Evolutionary conservation across 352 stramenopile genomes (phyloP).

Genomic region (Phytopythium cucurbitacearum): DNA sequence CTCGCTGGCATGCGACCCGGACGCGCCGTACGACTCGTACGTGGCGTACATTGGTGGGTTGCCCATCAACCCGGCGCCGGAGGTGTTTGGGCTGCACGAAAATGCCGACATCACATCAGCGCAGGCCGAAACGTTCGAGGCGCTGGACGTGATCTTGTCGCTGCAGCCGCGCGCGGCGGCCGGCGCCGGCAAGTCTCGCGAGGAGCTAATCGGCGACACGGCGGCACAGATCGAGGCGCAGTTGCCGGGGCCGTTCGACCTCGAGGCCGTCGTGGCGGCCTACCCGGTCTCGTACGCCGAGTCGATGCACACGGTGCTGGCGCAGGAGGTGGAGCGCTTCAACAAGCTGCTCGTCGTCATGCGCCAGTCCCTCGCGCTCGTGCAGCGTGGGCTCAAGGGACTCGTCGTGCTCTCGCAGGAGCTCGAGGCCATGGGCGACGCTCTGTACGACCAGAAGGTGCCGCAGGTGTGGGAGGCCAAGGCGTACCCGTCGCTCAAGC

Average conservation of each 20-base stretch:
- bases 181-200: slow-evolving; percentile 57
- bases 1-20: slow-evolving; percentile 68
- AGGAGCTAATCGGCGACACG: slow-evolving; percentile 76
- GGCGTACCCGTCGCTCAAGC: slow-evolving; percentile 90
- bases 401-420: slow-evolving; percentile 86
- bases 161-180: slow-evolving; percentile 71
- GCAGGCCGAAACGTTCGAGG: slow-evolving; percentile 84
- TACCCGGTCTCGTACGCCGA: slow-evolving; percentile 92
- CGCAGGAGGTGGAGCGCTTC: slow-evolving; percentile 82
- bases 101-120: slow-evolving; percentile 93
- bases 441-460: slow-evolving; percentile 88
- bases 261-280: slow-evolving; percentile 69
- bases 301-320: slow-evolving; percentile 95
- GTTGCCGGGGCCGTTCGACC: slow-evolving; percentile 61
- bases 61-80: slow-evolving; percentile 86
- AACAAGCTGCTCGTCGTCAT: slow-evolving; percentile 78
- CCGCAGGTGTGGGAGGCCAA: slow-evolving; percentile 84
- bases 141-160: slow-evolving; percentile 84
- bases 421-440: slow-evolving; percentile 82
- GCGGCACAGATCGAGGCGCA: slow-evolving; percentile 65
- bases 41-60: slow-evolving; percentile 93
- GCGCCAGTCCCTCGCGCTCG: slow-evolving; percentile 50
- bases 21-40: slow-evolving; percentile 78
- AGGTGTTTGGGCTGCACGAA: slow-evolving; percentile 94
- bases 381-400: slow-evolving; percentile 72